Conservation (phyloP, 2,329 filamentous ascomycete genomes). For the Pseudogymnoascus verrucosus region DNA sequence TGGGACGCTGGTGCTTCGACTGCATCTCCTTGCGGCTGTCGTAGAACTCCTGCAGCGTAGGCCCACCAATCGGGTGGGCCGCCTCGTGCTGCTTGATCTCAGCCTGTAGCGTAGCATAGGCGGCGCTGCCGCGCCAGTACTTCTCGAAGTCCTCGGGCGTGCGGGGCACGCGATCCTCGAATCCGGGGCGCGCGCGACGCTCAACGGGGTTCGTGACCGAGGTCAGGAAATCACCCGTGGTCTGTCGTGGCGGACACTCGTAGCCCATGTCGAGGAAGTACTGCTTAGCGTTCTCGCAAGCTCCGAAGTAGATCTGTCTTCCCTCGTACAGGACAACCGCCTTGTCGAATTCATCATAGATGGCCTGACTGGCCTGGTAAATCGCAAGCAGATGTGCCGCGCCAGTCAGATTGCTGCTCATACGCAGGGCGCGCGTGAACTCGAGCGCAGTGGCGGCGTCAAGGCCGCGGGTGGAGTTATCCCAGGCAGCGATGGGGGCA, state of each 20-base stretch:
- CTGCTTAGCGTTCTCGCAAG: constrained; percentile 51
- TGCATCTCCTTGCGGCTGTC: constrained; percentile 26
- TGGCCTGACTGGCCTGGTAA: constrained; percentile 63
- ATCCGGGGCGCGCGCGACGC: constrained; percentile 47
- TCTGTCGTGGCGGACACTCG: constrained; percentile 51
- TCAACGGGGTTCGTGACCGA: constrained; percentile 61
- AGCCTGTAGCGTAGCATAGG: constrained; percentile 33
- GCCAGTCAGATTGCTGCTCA: constrained; percentile 56
- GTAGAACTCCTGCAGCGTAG: constrained; percentile 32
- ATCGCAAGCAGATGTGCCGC: constrained; percentile 59
- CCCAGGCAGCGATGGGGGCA: constrained; percentile 35
- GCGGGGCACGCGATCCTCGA: constrained; percentile 48
- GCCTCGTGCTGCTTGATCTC: constrained; percentile 47
- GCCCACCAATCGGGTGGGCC: constrained; percentile 29
- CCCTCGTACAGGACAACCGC: constrained; percentile 60
- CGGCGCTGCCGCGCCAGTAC: constrained; percentile 40
- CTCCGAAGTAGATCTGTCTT: constrained; percentile 67
- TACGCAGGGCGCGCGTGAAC: constrained; percentile 60
- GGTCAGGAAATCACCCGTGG: constrained; percentile 61
- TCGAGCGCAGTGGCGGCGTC: constrained; percentile 68
- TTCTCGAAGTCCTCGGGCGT: constrained; percentile 48
- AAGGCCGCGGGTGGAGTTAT: constrained; percentile 52
- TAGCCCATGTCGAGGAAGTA: constrained; percentile 69
- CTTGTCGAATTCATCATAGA: constrained; percentile 65
- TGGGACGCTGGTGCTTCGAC: constrained; percentile 50